Evolutionary conservation across 176 grass and related monocot genomes (phyloP).

Genomic region (Triticum urartu): DNA sequence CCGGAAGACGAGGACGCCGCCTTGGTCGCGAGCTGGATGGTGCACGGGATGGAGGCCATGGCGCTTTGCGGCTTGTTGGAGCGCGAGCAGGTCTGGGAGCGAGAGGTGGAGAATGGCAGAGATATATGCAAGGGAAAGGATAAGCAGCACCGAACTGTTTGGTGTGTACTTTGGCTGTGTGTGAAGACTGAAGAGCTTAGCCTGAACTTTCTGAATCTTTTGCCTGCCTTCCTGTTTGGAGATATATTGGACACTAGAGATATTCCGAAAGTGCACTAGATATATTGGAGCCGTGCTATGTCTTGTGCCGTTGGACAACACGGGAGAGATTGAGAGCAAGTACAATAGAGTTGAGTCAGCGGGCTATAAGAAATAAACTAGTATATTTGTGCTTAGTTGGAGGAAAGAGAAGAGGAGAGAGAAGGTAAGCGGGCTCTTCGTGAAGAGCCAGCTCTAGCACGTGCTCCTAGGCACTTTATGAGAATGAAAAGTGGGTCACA

Average conservation of each 20-base stretch:
- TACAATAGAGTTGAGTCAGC: too few relatives aligned
- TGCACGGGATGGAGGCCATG: slow-evolving; percentile 73
- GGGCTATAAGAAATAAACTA: too few relatives aligned
- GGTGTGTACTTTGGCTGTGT: too few relatives aligned
- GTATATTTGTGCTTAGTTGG: too few relatives aligned
- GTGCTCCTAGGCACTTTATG: too few relatives aligned
- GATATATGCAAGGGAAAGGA: slow-evolving; percentile 16
- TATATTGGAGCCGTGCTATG: not conserved
- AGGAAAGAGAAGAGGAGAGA: too few relatives aligned
- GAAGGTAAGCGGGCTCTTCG: too few relatives aligned
- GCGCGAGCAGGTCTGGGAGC: slow-evolving; percentile 1
- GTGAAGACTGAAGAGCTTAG: too few relatives aligned
- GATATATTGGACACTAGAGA: not conserved
- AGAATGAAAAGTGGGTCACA: too few relatives aligned
- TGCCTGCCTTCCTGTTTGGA: not conserved
- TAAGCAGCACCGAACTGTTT: slow-evolving; percentile 23
- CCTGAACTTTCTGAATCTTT: slow-evolving; percentile 28
- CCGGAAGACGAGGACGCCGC: slow-evolving; percentile 14
- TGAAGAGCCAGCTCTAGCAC: too few relatives aligned
- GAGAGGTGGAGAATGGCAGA: slow-evolving; percentile 38
- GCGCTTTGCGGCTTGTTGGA: slow-evolving; percentile 11
- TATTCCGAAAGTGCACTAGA: not conserved
- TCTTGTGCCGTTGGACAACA: too few relatives aligned
- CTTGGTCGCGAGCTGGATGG: slow-evolving; percentile 42
- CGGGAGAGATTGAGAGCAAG: too few relatives aligned